Evolutionary conservation across 805 yeast species (phyloP).

Genomic region (Ogataea methanolica): DNA sequence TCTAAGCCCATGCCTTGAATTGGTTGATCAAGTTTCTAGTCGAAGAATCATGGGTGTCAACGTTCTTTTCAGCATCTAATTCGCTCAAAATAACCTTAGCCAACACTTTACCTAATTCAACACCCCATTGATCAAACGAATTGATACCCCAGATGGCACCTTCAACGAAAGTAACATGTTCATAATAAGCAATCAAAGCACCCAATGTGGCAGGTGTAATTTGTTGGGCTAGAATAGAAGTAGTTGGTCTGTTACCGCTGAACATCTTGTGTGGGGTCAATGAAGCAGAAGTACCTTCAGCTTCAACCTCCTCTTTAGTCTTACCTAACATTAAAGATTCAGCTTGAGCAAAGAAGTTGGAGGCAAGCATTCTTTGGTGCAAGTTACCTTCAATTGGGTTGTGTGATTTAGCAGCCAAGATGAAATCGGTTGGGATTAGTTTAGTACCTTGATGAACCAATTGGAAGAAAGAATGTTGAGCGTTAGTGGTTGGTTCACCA

Average conservation of each 20-base stretch:
- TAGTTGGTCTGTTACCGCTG: conserved; percentile 98
- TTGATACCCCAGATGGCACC: conserved; percentile 99
- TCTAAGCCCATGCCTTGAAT: conserved; percentile 79
- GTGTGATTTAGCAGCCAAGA: conserved; percentile 95
- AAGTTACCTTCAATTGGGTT: conserved; percentile 92
- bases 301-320: conserved; percentile 72
- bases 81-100: conserved; percentile 95
- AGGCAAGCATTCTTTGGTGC: conserved; percentile 98
- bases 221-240: conserved; percentile 91
- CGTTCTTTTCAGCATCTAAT: conserved; percentile 57
- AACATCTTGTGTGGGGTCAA: conserved; percentile 94
- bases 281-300: conserved; percentile 80
- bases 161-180: conserved; percentile 94
- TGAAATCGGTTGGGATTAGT: conserved; percentile 94
- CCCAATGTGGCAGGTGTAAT: conserved; percentile 97
- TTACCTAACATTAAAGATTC: conserved; percentile 98
- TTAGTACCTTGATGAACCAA: conserved; percentile 99
- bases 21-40: conserved; percentile 92
- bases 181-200: conserved; percentile 95
- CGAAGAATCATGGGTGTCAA: conserved; percentile 77
- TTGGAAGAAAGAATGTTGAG: conserved; percentile 99
- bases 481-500: conserved; percentile 98
- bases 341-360: conserved; percentile 97
- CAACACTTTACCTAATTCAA: conserved; percentile 95
- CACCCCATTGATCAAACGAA: conserved; percentile 99